Base-by-base conservation (phyloP, 208 protist genomes). In the Porcisia deanei region DNA sequence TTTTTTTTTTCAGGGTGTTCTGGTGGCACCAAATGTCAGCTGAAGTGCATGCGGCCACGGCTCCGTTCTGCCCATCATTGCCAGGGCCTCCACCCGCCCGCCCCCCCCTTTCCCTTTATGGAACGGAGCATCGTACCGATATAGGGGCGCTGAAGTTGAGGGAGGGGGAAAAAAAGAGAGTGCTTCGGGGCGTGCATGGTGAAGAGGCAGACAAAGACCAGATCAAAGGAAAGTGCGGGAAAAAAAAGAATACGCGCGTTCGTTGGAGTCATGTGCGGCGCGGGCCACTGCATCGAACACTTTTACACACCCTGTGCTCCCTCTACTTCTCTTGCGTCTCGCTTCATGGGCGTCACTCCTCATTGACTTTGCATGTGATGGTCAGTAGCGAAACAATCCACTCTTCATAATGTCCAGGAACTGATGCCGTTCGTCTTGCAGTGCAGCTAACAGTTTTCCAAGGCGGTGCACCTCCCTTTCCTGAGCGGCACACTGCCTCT, bases 401-500 rank as follows among this genome's bases (percentile, higher is more conserved):
- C 5, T 18, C 25, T 78, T 75, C 7, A 82, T 66, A 4, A 59
- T 68, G 0, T 59, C 41, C 53, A 82, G 43, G 14, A 78, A 37
- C n/a, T 58, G 34, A 30, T 61, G 73, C 10, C 78, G 78, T 59
- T 82, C 78, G 41, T 82, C 78, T 60, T 72, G 78, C 39, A 82
- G 41, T 16, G 78, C 78, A 20, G 10, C 43, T 25, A 82, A 73
- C 30, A 82, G 53, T 5, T 54, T 39, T 59, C 77, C 78, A 18
- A 82, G 41, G 7, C 78, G 78, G 20, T 59, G 47, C 14, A 82
- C 73, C 54, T 82, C 78, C 10, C 39, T 58, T 30, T 78, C 41
- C 67, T 70, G 78, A 43, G 41, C 34, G 1, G n/a, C 30, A 55
- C 58, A 72, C 71, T 58, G 65, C 18, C 69, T 60, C 34, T 82